A percentile compares a stretch with the other conserved stretches of the same genome.
These are phyloP conservation scores for Ogataea populi-albae DNA, from an alignment of 805 yeast species.

Conservation along the genomic window DNA sequence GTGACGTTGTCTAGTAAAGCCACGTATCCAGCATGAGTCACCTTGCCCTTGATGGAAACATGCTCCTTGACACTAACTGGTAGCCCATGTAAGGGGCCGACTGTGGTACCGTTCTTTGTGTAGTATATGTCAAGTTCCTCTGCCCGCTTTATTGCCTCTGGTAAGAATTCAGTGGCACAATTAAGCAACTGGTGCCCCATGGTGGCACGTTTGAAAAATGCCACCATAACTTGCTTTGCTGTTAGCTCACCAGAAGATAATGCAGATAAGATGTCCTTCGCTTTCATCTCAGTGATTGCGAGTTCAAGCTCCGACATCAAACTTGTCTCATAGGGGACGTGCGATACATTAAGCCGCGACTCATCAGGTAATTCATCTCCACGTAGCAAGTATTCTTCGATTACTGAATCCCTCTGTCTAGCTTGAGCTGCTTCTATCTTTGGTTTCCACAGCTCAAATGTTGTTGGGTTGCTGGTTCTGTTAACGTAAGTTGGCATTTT, in stretches of 20 bases:
- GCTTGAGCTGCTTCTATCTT: conserved; percentile 32
- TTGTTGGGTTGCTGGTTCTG: conserved; percentile 11
- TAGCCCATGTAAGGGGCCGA: conserved; percentile 65
- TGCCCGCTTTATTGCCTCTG: conserved; percentile 58
- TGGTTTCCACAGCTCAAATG: conserved; percentile 26
- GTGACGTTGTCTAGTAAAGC: conserved; percentile 30
- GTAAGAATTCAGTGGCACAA: conserved; percentile 43
- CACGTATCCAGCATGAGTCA: conserved; percentile 49
- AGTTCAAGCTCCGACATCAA: conserved; percentile 33
- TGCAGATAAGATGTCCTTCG: conserved; percentile 13
- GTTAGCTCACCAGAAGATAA: conserved; percentile 33
- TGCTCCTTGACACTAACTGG: conserved; percentile 48
- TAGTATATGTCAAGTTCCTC: conserved; percentile 50
- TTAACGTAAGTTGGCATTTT: conserved; percentile 7
- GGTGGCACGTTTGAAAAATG: conserved; percentile 56
- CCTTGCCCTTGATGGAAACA: conserved; percentile 44
- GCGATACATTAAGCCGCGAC: conserved; percentile 23
- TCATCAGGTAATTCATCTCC: conserved; percentile 12
- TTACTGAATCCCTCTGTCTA: conserved; percentile 25
- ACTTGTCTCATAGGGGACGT: conserved; percentile 27
- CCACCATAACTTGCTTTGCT: conserved; percentile 44
- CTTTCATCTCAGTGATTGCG: conserved; percentile 39
- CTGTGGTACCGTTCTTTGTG: conserved; percentile 42
- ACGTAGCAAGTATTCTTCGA: conserved; percentile 19
- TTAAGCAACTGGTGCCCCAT: conserved; percentile 53